Percentiles rank a stretch among this genome's conserved stretches.
These are phyloP conservation scores for Trypanosoma boissoni DNA, from an alignment of 208 protist genomes.

Conservation along the genomic window DNA sequence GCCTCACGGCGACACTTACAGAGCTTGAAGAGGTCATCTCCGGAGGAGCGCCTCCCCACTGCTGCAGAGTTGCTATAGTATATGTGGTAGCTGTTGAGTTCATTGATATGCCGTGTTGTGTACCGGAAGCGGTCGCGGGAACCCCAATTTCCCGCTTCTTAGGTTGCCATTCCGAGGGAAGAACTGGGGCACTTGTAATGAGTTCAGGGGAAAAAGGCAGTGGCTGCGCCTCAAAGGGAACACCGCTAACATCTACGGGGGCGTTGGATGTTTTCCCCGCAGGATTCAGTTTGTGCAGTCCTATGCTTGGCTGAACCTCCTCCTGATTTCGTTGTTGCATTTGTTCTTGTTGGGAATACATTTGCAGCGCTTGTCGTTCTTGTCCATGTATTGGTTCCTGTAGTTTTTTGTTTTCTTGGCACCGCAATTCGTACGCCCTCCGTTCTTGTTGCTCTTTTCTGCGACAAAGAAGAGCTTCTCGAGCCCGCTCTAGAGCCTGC, in stretches of 20 bases:
- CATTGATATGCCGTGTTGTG: too few relatives aligned
- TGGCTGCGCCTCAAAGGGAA: conserved; percentile 24
- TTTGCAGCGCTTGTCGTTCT: background rate
- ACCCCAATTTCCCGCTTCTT: too few relatives aligned
- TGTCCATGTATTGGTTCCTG: too few relatives aligned
- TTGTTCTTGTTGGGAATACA: conserved; percentile 4
- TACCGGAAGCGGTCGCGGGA: too few relatives aligned
- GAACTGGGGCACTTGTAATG: conserved; percentile 8
- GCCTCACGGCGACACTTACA: too few relatives aligned
- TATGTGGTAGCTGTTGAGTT: too few relatives aligned
- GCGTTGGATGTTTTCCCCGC: background rate
- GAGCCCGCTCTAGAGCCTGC: conserved; percentile 15
- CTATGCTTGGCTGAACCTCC: background rate
- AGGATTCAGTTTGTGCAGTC: background rate
- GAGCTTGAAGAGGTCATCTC: too few relatives aligned
- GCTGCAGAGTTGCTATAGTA: too few relatives aligned
- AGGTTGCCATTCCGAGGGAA: conserved; percentile 14
- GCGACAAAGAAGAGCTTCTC: conserved; percentile 17
- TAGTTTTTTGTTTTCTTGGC: too few relatives aligned
- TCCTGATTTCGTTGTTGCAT: conserved; percentile 1
- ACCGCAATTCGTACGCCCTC: too few relatives aligned
- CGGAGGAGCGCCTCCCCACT: too few relatives aligned
- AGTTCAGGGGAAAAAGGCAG: conserved; percentile 26
- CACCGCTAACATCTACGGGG: too few relatives aligned
- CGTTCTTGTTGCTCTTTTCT: background rate